Evolutionary conservation across 164 flowering plant species (phyloP), one percentile per base, ranked within the genome.

Genomic region (Malania oleifera): DNA sequence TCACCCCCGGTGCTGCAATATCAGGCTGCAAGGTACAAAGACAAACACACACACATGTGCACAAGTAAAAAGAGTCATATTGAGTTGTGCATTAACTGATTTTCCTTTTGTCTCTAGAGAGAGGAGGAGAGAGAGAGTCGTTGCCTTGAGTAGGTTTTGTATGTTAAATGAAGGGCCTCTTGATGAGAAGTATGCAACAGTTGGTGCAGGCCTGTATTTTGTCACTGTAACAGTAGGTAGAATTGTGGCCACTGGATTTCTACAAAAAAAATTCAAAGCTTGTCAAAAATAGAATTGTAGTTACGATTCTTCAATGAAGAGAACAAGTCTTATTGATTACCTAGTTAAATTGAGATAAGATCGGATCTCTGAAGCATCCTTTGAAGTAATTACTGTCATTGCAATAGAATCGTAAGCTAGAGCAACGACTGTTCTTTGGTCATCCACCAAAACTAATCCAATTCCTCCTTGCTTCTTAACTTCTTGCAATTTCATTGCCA

Each of bases 21-120:
- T 91, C 98, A 15, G 98, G 98, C 98, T 91, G 80, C 73, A 72
- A 52, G 56, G 59, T n/a, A n/a, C n/a, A n/a, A n/a, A n/a, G n/a
- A n/a, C n/a, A n/a, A n/a, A n/a, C n/a, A n/a, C n/a, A n/a, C n/a
- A n/a, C n/a, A n/a, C n/a, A n/a, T n/a, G n/a, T n/a, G n/a, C n/a
- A n/a, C n/a, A n/a, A n/a, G n/a, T n/a, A n/a, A n/a, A n/a, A n/a
- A n/a, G n/a, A n/a, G n/a, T n/a, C n/a, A n/a, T n/a, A n/a, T n/a
- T n/a, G n/a, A n/a, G n/a, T n/a, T n/a, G n/a, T n/a, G n/a, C n/a
- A n/a, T n/a, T n/a, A n/a, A n/a, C n/a, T n/a, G n/a, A n/a, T n/a
- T n/a, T n/a, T n/a, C n/a, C n/a, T n/a, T n/a, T n/a, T n/a, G n/a
- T n/a, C n/a, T n/a, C n/a, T n/a, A n/a, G n/a, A n/a, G n/a, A n/a